Evolutionary conservation across 2,329 filamentous ascomycete species (phyloP), one percentile per base, ranked within the genome.

Genomic region (Cordyceps javanica): DNA sequence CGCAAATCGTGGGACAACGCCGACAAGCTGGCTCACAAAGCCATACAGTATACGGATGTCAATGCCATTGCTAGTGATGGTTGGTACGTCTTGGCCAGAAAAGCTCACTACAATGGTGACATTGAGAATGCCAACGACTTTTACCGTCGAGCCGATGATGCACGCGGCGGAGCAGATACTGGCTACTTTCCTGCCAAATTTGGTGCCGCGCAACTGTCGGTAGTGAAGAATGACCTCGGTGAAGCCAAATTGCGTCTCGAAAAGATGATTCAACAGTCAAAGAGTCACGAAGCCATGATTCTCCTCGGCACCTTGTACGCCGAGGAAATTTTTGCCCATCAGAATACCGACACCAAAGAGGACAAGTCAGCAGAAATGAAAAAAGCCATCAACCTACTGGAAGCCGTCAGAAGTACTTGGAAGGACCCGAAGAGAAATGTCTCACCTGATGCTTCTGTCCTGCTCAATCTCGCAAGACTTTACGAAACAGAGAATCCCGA

Each of bases 51-150:
- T 66, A 97, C 94, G 2, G 94, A 99, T 68, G 90, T 97, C 64
- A 96, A 96, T 70, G 90, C 92, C 3, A 91, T 97, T 70, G 93
- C 93, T 25, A 96, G 93, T 73, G 95, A 99, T 69, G 95, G 94
- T 36, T 97, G 93, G 92, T 99, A 97, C 72, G 75, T 97, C 9
- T 82, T 97, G 41, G 94, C 91, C 28, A 82, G 92, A 60, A 97
- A 96, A 70, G 90, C 93, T 62, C 94, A 99, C 69, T 90, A 91
- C 63, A 82, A 85, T 59, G 88, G 88, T 42, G 86, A 97, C 59
- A 73, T 83, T 7, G 80, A 87, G 21, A 87, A 85, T 58, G 93
- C 94, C 2, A 84, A 82, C 21, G 90, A 96, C 66, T 96, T 88
- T 71, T 99, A 99, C 72, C 85, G 86, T 57, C 87, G 90, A 64